These are phyloP conservation scores for Fusarium sp. DNA, from an alignment of 2,329 filamentous ascomycete genomes.

Conservation along the genomic window DNA sequence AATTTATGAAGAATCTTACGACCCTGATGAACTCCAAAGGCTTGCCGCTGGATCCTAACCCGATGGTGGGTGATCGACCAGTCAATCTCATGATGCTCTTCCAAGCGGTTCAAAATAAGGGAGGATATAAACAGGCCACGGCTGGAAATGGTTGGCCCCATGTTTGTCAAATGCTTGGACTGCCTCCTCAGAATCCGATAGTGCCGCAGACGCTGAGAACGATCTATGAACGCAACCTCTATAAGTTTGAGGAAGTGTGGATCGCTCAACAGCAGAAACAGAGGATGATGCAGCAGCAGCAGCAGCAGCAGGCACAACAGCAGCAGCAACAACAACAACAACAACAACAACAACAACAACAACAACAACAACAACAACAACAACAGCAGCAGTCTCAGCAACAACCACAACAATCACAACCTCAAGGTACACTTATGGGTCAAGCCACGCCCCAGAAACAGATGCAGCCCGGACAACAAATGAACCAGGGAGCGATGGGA, in stretches of 20 bases:
- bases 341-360: conserved; percentile 55
- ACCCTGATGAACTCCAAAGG: conserved; percentile 83
- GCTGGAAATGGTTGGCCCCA: conserved; percentile 80
- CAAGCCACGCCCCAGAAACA: conserved; percentile 54
- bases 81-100: conserved; percentile 86
- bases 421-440: conserved; percentile 51
- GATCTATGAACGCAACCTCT: conserved; percentile 82
- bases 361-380: conserved; percentile 57
- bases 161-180: conserved; percentile 76
- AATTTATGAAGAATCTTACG: conserved; percentile 82
- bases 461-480: conserved; percentile 54
- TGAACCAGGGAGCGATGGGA: conserved; percentile 57
- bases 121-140: conserved; percentile 82
- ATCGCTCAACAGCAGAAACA: conserved; percentile 69
- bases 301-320: conserved; percentile 58
- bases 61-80: conserved; percentile 79
- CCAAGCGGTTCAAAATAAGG: conserved; percentile 79
- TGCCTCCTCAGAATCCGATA: conserved; percentile 75
- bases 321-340: conserved; percentile 57
- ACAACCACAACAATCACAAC: conserved; percentile 57
- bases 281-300: conserved; percentile 68
- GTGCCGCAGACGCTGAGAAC: conserved; percentile 79
- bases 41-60: conserved; percentile 81
- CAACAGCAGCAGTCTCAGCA: conserved; percentile 55
- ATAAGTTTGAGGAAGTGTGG: conserved; percentile 82